phyloP scores from a whole-genome alignment of 345 rosid genomes.

The Bruguiera sexangula region DNA sequence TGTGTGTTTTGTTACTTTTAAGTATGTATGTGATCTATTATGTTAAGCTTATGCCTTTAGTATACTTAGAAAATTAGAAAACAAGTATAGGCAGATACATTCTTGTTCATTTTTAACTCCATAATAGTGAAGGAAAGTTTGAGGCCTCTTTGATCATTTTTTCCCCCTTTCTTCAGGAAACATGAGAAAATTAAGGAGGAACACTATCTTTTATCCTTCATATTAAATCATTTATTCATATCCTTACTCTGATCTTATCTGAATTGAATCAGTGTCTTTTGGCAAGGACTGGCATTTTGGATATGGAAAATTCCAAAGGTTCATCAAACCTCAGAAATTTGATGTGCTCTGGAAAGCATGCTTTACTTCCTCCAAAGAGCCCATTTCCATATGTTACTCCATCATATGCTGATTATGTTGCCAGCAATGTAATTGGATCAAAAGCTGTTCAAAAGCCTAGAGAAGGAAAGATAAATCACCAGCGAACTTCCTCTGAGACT shows the following conservation, averaged over 20 bases:
- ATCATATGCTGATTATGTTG: slow-evolving; percentile 58
- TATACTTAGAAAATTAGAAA: background rate
- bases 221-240: too few relatives aligned
- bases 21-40: background rate
- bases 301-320: slow-evolving; percentile 77
- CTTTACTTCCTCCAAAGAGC: slow-evolving; percentile 88
- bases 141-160: background rate
- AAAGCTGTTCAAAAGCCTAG: slow-evolving; percentile 69
- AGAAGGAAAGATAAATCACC: slow-evolving; percentile 59
- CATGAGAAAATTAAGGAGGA: too few relatives aligned
- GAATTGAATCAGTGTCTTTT: background rate
- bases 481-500: slow-evolving; percentile 91
- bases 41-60: background rate
- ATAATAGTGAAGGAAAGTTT: background rate
- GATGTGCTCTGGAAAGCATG: slow-evolving; percentile 67
- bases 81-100: background rate
- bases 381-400: slow-evolving; percentile 79
- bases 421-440: slow-evolving; percentile 52
- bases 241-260: background rate
- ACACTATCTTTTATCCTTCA: too few relatives aligned
- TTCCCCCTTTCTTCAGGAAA: background rate
- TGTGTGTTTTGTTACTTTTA: background rate
- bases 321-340: slow-evolving; percentile 63
- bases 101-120: background rate
- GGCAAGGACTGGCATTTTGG: slow-evolving; percentile 36